Percentiles rank a stretch among this genome's conserved stretches.
phyloP scores from a whole-genome alignment of 2,329 filamentous ascomycete species.

The Ophiocordyceps camponoti-leonardi region DNA sequence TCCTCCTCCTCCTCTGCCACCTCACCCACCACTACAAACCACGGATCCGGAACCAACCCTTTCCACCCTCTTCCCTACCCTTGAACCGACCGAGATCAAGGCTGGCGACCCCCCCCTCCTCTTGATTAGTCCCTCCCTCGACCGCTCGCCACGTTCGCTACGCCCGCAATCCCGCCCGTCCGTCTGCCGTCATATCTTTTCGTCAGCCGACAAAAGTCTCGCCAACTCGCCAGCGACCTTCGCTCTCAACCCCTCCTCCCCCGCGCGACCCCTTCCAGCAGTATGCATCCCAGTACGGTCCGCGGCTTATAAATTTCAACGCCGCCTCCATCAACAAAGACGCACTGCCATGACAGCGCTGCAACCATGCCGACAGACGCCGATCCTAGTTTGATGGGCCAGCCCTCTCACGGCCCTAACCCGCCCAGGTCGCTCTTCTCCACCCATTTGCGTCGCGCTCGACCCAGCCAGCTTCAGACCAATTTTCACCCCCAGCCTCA shows the following conservation, averaged over 20 bases:
- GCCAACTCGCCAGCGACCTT: background rate
- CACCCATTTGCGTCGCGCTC: conserved; percentile 20
- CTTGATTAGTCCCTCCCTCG: background rate
- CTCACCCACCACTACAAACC: background rate
- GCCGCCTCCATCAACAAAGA: conserved; percentile 10
- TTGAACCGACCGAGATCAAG: conserved; percentile 3
- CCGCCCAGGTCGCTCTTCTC: conserved; percentile 25
- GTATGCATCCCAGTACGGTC: conserved; percentile 16
- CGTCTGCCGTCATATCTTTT: conserved; percentile 1
- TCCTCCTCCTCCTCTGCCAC: background rate
- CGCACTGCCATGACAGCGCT: conserved; percentile 7
- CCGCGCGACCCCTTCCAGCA: conserved; percentile 9
- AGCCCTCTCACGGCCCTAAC: conserved; percentile 3
- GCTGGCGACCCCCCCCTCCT: conserved; percentile 1
- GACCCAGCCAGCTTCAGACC: conserved; percentile 31
- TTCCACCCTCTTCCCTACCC: background rate
- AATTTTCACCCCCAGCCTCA: conserved; percentile 14
- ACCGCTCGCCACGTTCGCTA: background rate
- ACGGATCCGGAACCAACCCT: background rate
- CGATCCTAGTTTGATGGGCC: conserved; percentile 8
- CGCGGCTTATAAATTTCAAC: conserved; percentile 20
- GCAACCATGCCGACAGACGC: conserved; percentile 9
- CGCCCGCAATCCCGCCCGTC: background rate
- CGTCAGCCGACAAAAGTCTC: background rate
- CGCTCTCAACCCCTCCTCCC: conserved; percentile 4